These are phyloP conservation scores for Colletotrichum scovillei DNA, from an alignment of 2,329 filamentous ascomycete species.

Conservation along the genomic window DNA sequence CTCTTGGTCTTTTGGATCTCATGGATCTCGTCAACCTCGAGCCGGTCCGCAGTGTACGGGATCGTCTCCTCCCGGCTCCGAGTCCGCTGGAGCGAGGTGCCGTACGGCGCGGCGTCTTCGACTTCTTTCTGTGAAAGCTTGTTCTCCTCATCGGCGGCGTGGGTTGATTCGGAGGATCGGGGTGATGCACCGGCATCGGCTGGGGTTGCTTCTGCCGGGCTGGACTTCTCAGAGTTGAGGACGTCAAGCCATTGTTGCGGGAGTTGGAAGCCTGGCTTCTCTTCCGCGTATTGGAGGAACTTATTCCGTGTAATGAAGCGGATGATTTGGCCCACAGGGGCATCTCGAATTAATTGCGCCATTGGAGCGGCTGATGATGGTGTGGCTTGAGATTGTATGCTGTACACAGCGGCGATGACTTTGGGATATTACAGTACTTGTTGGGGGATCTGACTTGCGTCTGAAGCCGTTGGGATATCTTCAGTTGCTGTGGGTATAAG, in stretches of 20 bases:
- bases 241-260: slow-evolving; percentile 54
- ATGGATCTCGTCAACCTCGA: slow-evolving; percentile 50
- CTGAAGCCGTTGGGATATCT: not conserved
- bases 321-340: slow-evolving; percentile 69
- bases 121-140: not conserved
- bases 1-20: slow-evolving; percentile 56
- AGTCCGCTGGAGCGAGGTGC: slow-evolving; percentile 4
- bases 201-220: not conserved
- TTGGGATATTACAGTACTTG: not conserved
- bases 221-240: slow-evolving; percentile 43
- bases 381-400: not conserved
- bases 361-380: not conserved
- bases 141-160: slow-evolving; percentile 20
- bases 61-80: slow-evolving; percentile 36
- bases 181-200: not conserved
- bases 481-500: not conserved
- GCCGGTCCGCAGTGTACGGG: slow-evolving; percentile 45
- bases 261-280: slow-evolving; percentile 63
- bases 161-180: slow-evolving; percentile 26
- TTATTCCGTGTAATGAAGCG: slow-evolving; percentile 64
- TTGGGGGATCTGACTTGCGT: not conserved
- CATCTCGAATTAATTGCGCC: slow-evolving; percentile 59
- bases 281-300: slow-evolving; percentile 69
- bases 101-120: slow-evolving; percentile 30
- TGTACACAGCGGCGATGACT: too few relatives aligned